Evolutionary conservation across 768 basidiomycete species (phyloP), one percentile per base, ranked within the genome.

Genomic region (Cubamyces lactineus): DNA sequence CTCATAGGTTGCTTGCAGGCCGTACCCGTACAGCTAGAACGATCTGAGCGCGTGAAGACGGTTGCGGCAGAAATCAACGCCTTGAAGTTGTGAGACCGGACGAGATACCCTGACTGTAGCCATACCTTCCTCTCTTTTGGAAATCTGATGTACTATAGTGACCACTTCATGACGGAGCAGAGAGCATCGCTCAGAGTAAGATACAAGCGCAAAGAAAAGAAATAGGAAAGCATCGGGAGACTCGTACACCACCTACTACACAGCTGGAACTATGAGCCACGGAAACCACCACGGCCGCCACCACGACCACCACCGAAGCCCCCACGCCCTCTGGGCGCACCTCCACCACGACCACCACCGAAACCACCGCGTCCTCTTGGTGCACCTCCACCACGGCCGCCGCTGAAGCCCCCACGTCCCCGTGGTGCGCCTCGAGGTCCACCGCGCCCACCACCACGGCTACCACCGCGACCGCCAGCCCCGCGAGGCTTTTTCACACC

Each of bases 41-140:
- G 88, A 41, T 77, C 81, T 17, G 73, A 78, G 55, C 74, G 80
- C 56, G 74, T 84, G 2, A 79, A 78, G 66, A 68, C 67, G 9
- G 82, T 82, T 5, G 75, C 78, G 6, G 72, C 71, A 39, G 84
- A 88, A 61, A 75, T 86, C 30, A 86, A 83, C 62, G 73, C 77
- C 7, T 61, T 86, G 62, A 84, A 80, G 64, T 71, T 76, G 39
- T 85, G 71, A 81, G 11, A 52, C 23, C 9, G 26, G 15, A 12
- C 21, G 17, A 40, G 26, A 62, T 60, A 58, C 57, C 58, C 51
- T 7, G 12, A 41, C 39, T 59, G 55, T 59, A 53, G 58, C 47
- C 58, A 34, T 67, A 58, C 61, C 52, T 52, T 48, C 45, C 42
- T 47, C 23, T 43, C 40, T 38, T 42, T 26, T 45, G 51, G n/a